Evolutionary conservation across 2,329 filamentous ascomycete genomes (phyloP).

Genomic region (Whalleya microplaca): DNA sequence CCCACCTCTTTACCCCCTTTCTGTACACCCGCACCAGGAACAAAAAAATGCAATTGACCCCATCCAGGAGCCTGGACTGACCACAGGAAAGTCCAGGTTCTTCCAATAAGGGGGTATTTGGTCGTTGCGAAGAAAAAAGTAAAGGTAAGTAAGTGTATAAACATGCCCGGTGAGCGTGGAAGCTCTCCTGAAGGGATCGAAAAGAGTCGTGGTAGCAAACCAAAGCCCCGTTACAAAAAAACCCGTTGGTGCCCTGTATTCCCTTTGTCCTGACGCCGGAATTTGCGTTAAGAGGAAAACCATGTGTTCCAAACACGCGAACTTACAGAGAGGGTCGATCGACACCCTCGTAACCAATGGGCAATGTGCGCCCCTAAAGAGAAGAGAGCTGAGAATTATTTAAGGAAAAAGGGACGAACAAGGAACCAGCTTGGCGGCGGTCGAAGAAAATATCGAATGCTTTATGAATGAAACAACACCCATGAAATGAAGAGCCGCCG

Average conservation of each 20-base stretch:
- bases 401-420: constrained; percentile 2
- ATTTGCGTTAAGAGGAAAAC: constrained; percentile 13
- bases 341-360: constrained; percentile 15
- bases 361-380: constrained; percentile 5
- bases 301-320: constrained; percentile 18
- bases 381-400: constrained; percentile 7
- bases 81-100: constrained; percentile 11
- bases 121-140: constrained; percentile 16
- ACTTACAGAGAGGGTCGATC: constrained; percentile 22
- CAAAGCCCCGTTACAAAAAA: constrained; percentile 11
- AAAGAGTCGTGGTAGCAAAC: constrained; percentile 1
- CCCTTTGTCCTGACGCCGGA: constrained; percentile 22
- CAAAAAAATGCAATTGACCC: constrained; percentile 9
- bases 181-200: constrained; percentile 6
- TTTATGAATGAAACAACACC: constrained; percentile 18
- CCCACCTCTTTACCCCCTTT: no score
- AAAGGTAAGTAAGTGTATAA: constrained; percentile 4
- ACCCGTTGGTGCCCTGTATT: constrained; percentile 19
- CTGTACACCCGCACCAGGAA: constrained; percentile 11
- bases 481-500: constrained; percentile 18
- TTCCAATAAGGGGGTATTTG: constrained; percentile 20
- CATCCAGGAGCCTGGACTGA: constrained; percentile 16
- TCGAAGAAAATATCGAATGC: constrained; percentile 23
- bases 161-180: constrained; percentile 14
- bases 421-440: constrained; percentile 10